Base-by-base conservation (phyloP, 805 yeast species). In the Scheffersomyces coipomensis region DNA sequence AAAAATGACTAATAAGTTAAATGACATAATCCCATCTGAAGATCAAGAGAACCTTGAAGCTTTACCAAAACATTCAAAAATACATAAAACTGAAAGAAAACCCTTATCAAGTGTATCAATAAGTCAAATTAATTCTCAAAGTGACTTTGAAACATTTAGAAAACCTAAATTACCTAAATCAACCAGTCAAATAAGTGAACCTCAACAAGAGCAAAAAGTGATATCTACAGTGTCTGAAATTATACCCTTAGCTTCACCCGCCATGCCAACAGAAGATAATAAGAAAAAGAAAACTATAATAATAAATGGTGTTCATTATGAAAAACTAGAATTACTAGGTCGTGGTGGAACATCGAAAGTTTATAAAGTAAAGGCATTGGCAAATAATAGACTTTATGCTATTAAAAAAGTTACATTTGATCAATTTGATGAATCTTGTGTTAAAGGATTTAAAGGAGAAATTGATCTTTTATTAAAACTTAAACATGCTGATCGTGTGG, bases 331-430 rank as follows among this genome's bases (percentile, higher is more conserved):
- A 53, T 66, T 86, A 11, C 59, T 90, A 15, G 98, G 97, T 4
- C 77, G 85, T 58, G 98, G 97, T 19, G 98, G 97, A 0, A 77
- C 97, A 0, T 89, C 97, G 0, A 88, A 85, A 55, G 98, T 90
- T 16, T 90, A 83, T 66, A 85, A 83, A 56, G 93, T 84, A 1
- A 83, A 76, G 48, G 67, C 77, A 0, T 46, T 52, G n/a, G 47
- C 49, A 4, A 73, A 73, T 34, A 79, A 79, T 44, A 78, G 75
- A 48, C 62, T 77, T 1, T 87, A 76, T 58, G 98, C 98, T 0
- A 68, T 91, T 27, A 90, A 90, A 53, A 78, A 83, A 47, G 96
- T 90, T 2, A 68, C 79, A 2, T 82, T 87, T 57, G 93, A 85
- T 54, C 88, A 85, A 52, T 83, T 83, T 62, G 96, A 88, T 52